phyloP scores from a whole-genome alignment of 768 basidiomycete species.

The Erythrobasidium yunnanense region DNA sequence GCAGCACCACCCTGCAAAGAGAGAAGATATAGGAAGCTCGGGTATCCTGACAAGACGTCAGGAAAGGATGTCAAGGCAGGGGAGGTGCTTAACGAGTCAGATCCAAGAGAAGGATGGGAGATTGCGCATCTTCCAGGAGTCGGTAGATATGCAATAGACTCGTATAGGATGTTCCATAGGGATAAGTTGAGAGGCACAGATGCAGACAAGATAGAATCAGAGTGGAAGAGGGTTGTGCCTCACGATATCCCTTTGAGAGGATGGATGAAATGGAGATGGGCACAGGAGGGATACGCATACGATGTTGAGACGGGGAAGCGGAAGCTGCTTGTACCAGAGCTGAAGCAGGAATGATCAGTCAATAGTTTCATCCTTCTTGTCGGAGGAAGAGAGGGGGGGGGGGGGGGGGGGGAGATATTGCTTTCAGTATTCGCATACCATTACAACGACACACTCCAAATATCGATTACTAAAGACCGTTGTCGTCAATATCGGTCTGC shows the following conservation, averaged over 20 bases:
- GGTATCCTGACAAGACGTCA: background rate
- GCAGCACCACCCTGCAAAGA: constrained; percentile 7
- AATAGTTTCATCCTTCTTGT: no score
- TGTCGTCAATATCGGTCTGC: no score
- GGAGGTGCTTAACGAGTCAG: background rate
- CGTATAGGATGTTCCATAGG: constrained; percentile 15
- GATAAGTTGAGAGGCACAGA: background rate
- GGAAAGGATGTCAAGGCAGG: constrained; percentile 4
- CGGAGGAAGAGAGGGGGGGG: no score
- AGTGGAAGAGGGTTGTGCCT: constrained; percentile 21
- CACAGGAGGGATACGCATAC: background rate
- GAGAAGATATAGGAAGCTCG: constrained; percentile 7
- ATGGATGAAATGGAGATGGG: constrained; percentile 11
- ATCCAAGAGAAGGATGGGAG: constrained; percentile 16
- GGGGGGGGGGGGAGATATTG: no score
- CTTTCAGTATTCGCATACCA: no score
- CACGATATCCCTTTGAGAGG: background rate
- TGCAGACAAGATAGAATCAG: background rate
- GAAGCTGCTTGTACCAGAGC: no score
- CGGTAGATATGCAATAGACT: constrained; percentile 11
- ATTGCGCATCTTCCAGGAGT: constrained; percentile 21
- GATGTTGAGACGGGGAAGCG: background rate
- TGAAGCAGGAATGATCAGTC: no score
- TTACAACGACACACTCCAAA: no score
- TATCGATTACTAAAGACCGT: no score